phyloP scores from a whole-genome alignment of 345 rosid genomes.

The Ceriops tagal region DNA sequence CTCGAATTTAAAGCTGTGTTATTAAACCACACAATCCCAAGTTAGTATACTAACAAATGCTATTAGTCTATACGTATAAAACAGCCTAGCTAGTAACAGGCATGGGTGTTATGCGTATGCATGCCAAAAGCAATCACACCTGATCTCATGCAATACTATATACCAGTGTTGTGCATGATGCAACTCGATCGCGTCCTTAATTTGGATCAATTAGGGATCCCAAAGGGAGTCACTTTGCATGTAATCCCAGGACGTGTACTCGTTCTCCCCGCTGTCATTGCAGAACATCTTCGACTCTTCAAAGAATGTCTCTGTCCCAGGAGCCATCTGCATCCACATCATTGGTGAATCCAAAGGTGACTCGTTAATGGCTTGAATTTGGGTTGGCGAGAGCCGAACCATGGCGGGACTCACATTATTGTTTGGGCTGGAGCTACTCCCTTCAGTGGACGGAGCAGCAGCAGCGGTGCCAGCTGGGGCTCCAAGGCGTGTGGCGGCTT shows the following conservation, averaged over 20 bases:
- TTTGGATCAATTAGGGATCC: conserved; percentile 10
- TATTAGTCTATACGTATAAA: too few relatives aligned
- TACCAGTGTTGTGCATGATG: too few relatives aligned
- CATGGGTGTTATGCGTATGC: too few relatives aligned
- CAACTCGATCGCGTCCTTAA: background rate
- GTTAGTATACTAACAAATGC: too few relatives aligned
- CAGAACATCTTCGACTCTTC: conserved; percentile 11
- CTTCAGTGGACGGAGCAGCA: background rate
- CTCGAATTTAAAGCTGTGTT: too few relatives aligned
- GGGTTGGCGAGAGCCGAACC: conserved; percentile 60
- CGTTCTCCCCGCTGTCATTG: conserved; percentile 6
- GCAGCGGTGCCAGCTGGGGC: background rate
- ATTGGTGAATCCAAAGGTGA: conserved; percentile 73
- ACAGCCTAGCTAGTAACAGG: too few relatives aligned
- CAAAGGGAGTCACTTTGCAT: conserved; percentile 25
- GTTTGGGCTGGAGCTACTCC: background rate
- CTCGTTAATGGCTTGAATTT: conserved; percentile 82
- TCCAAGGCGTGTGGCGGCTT: conserved; percentile 32
- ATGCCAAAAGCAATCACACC: too few relatives aligned
- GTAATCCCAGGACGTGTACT: background rate
- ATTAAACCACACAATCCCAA: too few relatives aligned
- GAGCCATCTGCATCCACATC: conserved; percentile 28
- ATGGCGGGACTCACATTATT: conserved; percentile 28
- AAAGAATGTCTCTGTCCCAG: background rate
- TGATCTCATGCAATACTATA: too few relatives aligned